phyloP scores from a whole-genome alignment of 371 early-diverging fungal species.

The Lichtheimia corymbifera region DNA sequence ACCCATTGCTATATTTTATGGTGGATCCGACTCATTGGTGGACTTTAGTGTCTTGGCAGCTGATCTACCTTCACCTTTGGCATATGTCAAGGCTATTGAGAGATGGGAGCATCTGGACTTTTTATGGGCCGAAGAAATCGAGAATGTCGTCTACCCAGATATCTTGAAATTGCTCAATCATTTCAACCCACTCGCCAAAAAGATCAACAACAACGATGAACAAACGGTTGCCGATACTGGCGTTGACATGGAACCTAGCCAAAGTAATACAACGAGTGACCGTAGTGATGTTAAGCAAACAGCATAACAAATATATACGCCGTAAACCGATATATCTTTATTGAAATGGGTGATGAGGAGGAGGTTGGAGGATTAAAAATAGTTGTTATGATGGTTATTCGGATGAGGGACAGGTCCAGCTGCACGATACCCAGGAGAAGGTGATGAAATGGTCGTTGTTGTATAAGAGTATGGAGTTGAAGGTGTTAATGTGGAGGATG shows the following conservation, averaged over 20 bases:
- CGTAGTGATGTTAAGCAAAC: too few species aligned
- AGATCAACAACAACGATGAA: neutral
- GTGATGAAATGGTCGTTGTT: neutral
- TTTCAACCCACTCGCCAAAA: constrained; percentile 30
- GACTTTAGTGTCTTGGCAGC: constrained; percentile 67
- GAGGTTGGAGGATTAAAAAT: too few species aligned
- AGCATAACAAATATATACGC: too few species aligned
- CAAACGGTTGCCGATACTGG: too few species aligned
- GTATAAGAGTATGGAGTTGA: neutral
- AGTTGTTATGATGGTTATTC: neutral
- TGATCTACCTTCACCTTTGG: constrained; percentile 57
- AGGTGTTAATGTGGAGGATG: neutral
- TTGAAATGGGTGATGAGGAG: too few species aligned
- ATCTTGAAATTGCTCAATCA: constrained; percentile 36
- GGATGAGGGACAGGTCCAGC: constrained; percentile 12
- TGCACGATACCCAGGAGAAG: neutral
- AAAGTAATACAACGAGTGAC: neutral
- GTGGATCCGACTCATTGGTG: constrained; percentile 83
- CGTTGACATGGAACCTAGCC: neutral
- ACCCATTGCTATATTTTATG: constrained; percentile 89
- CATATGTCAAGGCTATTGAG: constrained; percentile 62
- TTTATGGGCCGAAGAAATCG: constrained; percentile 72
- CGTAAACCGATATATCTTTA: too few species aligned
- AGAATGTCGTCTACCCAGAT: constrained; percentile 46
- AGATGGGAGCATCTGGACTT: constrained; percentile 84